Evolutionary conservation across 2,329 filamentous ascomycete genomes (phyloP).

Genomic region (Gliomastix tumulicola): DNA sequence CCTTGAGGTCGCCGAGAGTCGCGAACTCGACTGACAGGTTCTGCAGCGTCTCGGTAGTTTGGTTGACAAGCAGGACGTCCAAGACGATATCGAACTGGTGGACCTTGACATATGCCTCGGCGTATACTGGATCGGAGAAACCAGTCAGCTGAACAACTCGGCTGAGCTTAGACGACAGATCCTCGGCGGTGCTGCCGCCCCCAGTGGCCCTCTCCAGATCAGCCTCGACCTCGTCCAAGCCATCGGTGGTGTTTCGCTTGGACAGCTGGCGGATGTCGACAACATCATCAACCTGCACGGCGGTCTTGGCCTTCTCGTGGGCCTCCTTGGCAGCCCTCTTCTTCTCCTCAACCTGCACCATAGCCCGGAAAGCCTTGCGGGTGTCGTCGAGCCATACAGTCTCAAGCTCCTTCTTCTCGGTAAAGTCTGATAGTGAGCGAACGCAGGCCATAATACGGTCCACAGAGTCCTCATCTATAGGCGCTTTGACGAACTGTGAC

Average conservation of each 20-base stretch:
- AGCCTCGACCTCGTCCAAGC: slow-evolving; percentile 76
- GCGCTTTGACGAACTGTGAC: slow-evolving; percentile 96
- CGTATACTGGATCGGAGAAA: slow-evolving; percentile 97
- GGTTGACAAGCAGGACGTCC: slow-evolving; percentile 93
- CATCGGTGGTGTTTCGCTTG: slow-evolving; percentile 81
- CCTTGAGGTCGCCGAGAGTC: slow-evolving; percentile 95
- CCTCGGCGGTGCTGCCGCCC: slow-evolving; percentile 75
- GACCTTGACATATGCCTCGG: slow-evolving; percentile 98
- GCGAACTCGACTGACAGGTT: slow-evolving; percentile 97
- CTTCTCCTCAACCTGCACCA: slow-evolving; percentile 96
- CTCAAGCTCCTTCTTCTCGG: slow-evolving; percentile 83
- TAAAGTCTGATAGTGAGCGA: slow-evolving; percentile 83
- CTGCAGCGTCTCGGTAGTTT: slow-evolving; percentile 92
- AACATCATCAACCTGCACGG: slow-evolving; percentile 92
- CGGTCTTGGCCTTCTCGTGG: slow-evolving; percentile 84
- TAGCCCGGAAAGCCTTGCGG: slow-evolving; percentile 88
- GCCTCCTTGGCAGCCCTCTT: slow-evolving; percentile 95
- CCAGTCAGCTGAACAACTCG: slow-evolving; percentile 95
- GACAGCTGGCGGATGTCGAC: slow-evolving; percentile 88
- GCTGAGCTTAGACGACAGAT: slow-evolving; percentile 88
- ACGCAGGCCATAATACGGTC: slow-evolving; percentile 98
- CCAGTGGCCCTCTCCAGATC: slow-evolving; percentile 93
- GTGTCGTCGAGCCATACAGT: slow-evolving; percentile 92
- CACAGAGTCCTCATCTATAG: slow-evolving; percentile 97
- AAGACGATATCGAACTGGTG: slow-evolving; percentile 98